Evolutionary conservation across 495 filamentous ascomycete genomes (phyloP), one percentile per base, ranked within the genome.

Genomic region (Penicillium turbatum): DNA sequence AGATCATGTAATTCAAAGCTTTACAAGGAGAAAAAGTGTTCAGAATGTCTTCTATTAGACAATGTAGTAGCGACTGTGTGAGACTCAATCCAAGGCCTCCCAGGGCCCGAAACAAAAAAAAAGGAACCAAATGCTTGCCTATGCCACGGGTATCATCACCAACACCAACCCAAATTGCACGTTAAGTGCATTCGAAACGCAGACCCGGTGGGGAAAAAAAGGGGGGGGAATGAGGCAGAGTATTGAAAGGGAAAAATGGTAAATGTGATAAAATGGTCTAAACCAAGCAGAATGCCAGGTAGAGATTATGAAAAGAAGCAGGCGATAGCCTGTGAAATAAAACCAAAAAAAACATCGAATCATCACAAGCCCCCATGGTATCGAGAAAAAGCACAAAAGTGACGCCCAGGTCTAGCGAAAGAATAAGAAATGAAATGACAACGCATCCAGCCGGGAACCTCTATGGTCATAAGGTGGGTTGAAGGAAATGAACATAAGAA

Each of bases 401-500:
- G 65, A 72, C 67, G 64, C 68, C 68, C 61, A 63, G 61, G 61
- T 70, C 67, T 66, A 76, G 66, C 68, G 70, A 71, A 63, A 66
- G 68, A 71, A 70, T 63, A 59, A 61, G 60, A 69, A 66, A 55
- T 30, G 59, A 69, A 70, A 64, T 51, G 45, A 66, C 60, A 26
- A 72, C 67, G 63, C 61, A 75, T 45, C 61, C 64, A 67, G 54
- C 69, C 70, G 66, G 62, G 35, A 59, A 74, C 70, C 71, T 77
- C 75, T 78, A 75, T 75, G 66, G 67, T 72, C 71, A 64, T 72
- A 69, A 67, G 58, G 45, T 69, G 53, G 59, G 55, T 63, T 54
- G 39, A 56, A 54, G 42, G 15, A 51, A 44, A 54, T 59, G 63
- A 62, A 55, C 54, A 65, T 68, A 55, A 61, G 43, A 48, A 59